Evolutionary conservation across 2,329 filamentous ascomycete species (phyloP).

Genomic region (Neofusicoccum cordaticola): DNA sequence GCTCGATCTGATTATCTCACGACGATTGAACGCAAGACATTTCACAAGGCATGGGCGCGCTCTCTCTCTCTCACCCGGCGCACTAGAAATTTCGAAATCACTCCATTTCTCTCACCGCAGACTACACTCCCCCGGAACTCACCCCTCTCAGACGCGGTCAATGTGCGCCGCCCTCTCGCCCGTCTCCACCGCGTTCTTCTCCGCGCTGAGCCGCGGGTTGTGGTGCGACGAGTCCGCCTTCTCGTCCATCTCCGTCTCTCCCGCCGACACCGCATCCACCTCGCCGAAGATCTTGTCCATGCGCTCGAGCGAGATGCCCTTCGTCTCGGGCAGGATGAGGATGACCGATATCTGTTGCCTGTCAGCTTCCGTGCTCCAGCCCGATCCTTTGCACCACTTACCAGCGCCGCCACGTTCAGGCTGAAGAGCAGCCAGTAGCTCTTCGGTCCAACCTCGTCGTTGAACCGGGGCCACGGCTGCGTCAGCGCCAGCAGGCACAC

Average conservation of each 20-base stretch:
- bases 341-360: constrained; percentile 40
- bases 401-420: constrained; percentile 63
- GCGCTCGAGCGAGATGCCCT: constrained; percentile 32
- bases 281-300: constrained; percentile 39
- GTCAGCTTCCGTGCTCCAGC: constrained; percentile 42
- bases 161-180: background rate
- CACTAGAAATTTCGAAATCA: no score
- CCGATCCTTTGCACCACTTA: constrained; percentile 40
- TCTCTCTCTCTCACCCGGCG: no score
- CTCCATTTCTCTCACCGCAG: background rate
- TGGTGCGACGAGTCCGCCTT: background rate
- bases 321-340: constrained; percentile 37
- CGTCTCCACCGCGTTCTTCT: background rate
- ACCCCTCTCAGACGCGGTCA: background rate
- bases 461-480: constrained; percentile 48
- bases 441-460: constrained; percentile 27
- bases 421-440: constrained; percentile 64
- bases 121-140: background rate
- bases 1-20: no score
- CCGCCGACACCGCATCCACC: constrained; percentile 31
- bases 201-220: background rate
- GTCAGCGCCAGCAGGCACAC: constrained; percentile 60
- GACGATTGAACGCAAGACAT: no score
- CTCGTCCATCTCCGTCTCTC: background rate
- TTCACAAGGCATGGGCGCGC: no score